Base-by-base conservation (phyloP, 2,329 filamentous ascomycete species). In the Fusarium nygamai region DNA sequence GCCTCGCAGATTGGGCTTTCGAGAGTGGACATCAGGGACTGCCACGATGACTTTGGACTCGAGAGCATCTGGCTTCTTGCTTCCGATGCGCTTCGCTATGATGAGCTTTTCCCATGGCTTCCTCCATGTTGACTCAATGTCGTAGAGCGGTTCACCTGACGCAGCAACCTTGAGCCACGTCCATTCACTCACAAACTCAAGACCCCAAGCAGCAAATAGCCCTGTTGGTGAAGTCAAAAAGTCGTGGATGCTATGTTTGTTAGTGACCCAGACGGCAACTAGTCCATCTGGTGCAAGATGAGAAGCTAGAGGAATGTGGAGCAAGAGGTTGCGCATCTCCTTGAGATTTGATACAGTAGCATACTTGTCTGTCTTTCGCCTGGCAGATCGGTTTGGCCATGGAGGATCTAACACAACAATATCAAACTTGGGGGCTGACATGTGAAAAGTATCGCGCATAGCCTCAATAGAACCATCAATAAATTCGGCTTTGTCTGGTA, bases 51-150 rank as follows among this genome's bases (percentile, higher is more conserved):
- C 88, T 79, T 88, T 91, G 5, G 82, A 69, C 44, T 69, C 81
- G 27, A 79, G 76, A 39, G 51, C 73, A 24, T 69, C 73, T 2
- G 74, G 77, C 9, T 70, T 79, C 22, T 68, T 74, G 29, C 51
- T 73, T 4, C 84, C 83, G 12, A 74, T 81, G 51, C 81, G 85
- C 77, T 86, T 80, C 80, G 86, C 93, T 54, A 96, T 83, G 20
- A 96, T 82, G 31, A 95, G 81, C 56, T 92, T 86, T 82, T 96
- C 94, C 87, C 93, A 96, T 1, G 94, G 93, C 82, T 92, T 94
- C 72, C 93, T 87, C 91, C 91, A 93, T 6, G 81, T 69, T 8
- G 89, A 89, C 38, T 91, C 87, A 5, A 93, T 63, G 38, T 87
- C 81, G 67, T 88, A 89, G 34, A 95, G 85, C 1, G 92, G 91